A percentile compares a stretch with the other conserved stretches of the same genome.
These are phyloP conservation scores for Lactarius trivialis DNA, from an alignment of 768 basidiomycete species.

Conservation along the genomic window DNA sequence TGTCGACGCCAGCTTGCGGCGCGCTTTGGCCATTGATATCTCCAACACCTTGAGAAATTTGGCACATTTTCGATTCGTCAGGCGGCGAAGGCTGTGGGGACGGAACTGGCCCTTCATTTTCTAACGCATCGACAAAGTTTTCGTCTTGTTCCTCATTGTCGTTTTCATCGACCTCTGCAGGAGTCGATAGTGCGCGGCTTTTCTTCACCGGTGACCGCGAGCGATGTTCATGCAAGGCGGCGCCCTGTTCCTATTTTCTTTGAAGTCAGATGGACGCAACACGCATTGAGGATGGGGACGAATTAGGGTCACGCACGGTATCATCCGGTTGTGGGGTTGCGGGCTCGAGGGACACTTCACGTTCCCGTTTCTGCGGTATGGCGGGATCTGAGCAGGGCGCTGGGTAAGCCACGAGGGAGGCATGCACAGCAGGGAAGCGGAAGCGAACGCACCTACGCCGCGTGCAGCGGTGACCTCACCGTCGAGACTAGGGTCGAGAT, in stretches of 20 bases:
- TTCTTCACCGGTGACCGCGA: slow-evolving; percentile 67
- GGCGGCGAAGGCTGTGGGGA: slow-evolving; percentile 47
- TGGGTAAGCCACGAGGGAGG: neutral
- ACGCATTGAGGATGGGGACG: neutral
- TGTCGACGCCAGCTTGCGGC: slow-evolving; percentile 6
- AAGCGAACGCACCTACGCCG: slow-evolving; percentile 15
- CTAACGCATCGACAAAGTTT: slow-evolving; percentile 14
- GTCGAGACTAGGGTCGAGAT: slow-evolving; percentile 8
- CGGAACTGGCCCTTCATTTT: slow-evolving; percentile 29
- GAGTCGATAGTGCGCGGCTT: slow-evolving; percentile 55
- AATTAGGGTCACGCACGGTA: slow-evolving; percentile 27
- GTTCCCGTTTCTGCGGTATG: slow-evolving; percentile 52
- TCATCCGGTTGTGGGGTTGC: slow-evolving; percentile 32
- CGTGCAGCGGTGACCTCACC: slow-evolving; percentile 17
- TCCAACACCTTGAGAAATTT: slow-evolving; percentile 74
- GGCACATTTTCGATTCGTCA: slow-evolving; percentile 68
- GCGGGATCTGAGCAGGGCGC: slow-evolving; percentile 43
- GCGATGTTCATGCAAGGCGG: slow-evolving; percentile 39
- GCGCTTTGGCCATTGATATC: slow-evolving; percentile 49
- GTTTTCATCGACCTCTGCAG: slow-evolving; percentile 50
- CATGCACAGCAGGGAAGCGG: neutral
- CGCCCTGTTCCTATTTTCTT: neutral
- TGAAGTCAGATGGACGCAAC: neutral
- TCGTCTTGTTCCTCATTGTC: slow-evolving; percentile 30
- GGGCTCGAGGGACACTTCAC: slow-evolving; percentile 74